phyloP scores from a whole-genome alignment of 2,329 filamentous ascomycete species.

The Calonectria honghensis region DNA sequence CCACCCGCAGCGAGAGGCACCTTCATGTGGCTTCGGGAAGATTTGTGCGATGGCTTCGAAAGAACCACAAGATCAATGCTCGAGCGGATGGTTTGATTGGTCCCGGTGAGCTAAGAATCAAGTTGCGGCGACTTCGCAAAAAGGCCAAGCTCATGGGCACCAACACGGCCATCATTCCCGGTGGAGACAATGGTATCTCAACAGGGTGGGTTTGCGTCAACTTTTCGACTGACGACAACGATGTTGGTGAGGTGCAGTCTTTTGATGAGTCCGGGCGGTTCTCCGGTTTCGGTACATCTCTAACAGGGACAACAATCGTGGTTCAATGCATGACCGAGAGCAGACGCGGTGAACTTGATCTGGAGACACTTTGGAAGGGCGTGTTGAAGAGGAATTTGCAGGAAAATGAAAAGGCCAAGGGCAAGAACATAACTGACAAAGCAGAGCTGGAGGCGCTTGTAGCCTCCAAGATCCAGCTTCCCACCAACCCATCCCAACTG shows the following conservation, averaged over 20 bases:
- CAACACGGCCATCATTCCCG: slow-evolving; percentile 78
- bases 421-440: slow-evolving; percentile 49
- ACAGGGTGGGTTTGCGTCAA: slow-evolving; percentile 99
- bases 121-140: slow-evolving; percentile 86
- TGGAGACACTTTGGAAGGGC: slow-evolving; percentile 72
- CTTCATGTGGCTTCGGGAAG: slow-evolving; percentile 92
- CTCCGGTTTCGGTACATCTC: slow-evolving; percentile 83
- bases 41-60: slow-evolving; percentile 90
- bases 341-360: slow-evolving; percentile 70
- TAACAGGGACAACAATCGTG: slow-evolving; percentile 71
- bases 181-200: slow-evolving; percentile 87
- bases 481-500: slow-evolving; percentile 54
- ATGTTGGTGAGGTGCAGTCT: slow-evolving; percentile 65
- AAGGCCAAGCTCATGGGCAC: slow-evolving; percentile 87
- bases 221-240: slow-evolving; percentile 80
- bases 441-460: slow-evolving; percentile 58
- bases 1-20: slow-evolving; percentile 93
- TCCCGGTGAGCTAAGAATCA: slow-evolving; percentile 92
- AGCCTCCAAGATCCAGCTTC: slow-evolving; percentile 58
- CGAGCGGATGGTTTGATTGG: slow-evolving; percentile 92
- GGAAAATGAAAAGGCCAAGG: slow-evolving; percentile 56
- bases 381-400: slow-evolving; percentile 61
- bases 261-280: slow-evolving; percentile 74
- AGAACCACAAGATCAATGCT: slow-evolving; percentile 81
- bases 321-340: slow-evolving; percentile 75